phyloP scores from a whole-genome alignment of 83 land plant genomes.

The Larix sibirica region DNA sequence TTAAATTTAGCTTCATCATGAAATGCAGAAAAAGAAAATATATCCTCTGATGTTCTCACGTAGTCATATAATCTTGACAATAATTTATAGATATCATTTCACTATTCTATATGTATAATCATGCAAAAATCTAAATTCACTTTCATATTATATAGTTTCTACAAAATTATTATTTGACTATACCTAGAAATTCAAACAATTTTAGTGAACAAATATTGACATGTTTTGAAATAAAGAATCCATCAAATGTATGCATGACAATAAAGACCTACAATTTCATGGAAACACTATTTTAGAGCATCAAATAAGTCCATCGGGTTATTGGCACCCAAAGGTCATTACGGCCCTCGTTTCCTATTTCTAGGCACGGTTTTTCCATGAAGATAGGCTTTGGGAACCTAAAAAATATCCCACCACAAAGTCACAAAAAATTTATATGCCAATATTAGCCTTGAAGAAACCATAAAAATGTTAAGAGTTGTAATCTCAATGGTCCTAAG shows the following conservation, averaged over 20 bases:
- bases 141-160: not conserved
- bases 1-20: not conserved
- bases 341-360: not conserved
- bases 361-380: not conserved
- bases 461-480: no score
- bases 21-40: not conserved
- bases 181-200: not conserved
- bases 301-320: not conserved
- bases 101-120: not conserved
- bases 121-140: not conserved
- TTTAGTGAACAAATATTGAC: no score
- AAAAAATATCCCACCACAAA: no score
- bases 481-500: no score
- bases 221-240: not conserved
- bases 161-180: not conserved
- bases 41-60: not conserved
- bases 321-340: not conserved
- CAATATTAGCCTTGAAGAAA: no score
- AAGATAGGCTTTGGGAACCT: no score
- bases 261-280: not conserved
- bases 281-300: not conserved
- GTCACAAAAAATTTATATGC: no score
- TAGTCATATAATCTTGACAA: not conserved
- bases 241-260: not conserved
- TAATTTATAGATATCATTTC: not conserved